These are phyloP conservation scores for Hymenoscyphus fructigenus DNA, from an alignment of 2,329 filamentous ascomycete genomes.

Conservation along the genomic window DNA sequence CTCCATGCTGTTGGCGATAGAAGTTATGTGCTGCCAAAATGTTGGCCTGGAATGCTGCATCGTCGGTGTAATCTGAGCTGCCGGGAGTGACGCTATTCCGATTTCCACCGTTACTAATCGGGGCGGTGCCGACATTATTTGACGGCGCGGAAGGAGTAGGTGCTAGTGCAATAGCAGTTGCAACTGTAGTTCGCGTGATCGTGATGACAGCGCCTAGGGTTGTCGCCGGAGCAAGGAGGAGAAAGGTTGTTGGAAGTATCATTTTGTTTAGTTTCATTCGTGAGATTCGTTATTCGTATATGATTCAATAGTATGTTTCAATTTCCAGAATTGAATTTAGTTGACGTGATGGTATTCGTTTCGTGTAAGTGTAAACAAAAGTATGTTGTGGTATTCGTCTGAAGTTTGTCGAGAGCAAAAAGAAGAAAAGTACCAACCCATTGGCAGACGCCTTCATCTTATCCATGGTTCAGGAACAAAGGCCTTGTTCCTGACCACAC, in stretches of 20 bases:
- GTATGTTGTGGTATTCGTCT: not conserved
- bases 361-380: not conserved
- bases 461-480: slow-evolving; percentile 3
- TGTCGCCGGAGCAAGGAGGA: not conserved
- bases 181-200: not conserved
- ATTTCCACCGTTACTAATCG: not conserved
- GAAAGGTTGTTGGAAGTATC: not conserved
- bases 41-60: slow-evolving; percentile 45
- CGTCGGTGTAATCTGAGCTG: slow-evolving; percentile 43
- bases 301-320: not conserved
- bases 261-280: not conserved
- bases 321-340: not conserved
- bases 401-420: not conserved
- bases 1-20: slow-evolving; percentile 64
- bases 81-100: slow-evolving; percentile 38
- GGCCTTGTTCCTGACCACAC: not conserved
- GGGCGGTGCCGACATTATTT: not conserved
- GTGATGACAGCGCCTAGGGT: not conserved
- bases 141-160: not conserved
- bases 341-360: not conserved
- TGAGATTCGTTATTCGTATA: not conserved
- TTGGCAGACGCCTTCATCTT: not conserved
- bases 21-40: slow-evolving; percentile 65
- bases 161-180: not conserved
- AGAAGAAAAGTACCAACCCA: not conserved